Evolutionary conservation across 106 monocot species (phyloP).

Genomic region (Dendrobium nobile): DNA sequence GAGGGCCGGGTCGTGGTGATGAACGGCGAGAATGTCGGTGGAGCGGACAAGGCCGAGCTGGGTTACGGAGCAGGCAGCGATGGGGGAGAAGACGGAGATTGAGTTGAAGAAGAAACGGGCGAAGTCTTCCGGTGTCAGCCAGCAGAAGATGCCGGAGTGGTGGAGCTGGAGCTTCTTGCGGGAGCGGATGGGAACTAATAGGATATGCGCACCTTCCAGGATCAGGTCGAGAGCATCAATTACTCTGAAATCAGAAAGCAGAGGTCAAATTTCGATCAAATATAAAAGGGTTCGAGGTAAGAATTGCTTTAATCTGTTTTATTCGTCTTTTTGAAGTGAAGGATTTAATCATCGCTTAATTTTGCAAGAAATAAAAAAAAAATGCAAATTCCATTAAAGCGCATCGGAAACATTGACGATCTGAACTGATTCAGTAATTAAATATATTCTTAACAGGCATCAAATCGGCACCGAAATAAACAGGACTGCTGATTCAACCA

Average conservation of each 20-base stretch:
- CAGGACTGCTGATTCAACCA: not conserved
- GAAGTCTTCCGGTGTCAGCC: slow-evolving; percentile 46
- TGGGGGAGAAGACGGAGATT: slow-evolving; percentile 32
- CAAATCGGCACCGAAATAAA: not conserved
- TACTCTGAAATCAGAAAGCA: slow-evolving; percentile 15
- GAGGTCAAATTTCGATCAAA: not conserved
- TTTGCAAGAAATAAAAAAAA: not conserved
- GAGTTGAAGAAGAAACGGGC: slow-evolving; percentile 50
- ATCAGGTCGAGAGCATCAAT: slow-evolving; percentile 45
- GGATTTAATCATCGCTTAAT: too few relatives aligned
- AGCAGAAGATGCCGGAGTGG: slow-evolving; percentile 23
- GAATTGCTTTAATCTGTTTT: too few relatives aligned
- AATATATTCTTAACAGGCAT: not conserved
- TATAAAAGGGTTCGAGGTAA: too few relatives aligned
- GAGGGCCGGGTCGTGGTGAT: slow-evolving; percentile 22
- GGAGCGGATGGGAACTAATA: slow-evolving; percentile 39
- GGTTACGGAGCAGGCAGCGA: slow-evolving; percentile 30
- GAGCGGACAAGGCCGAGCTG: slow-evolving; percentile 32
- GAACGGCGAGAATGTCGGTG: slow-evolving; percentile 22
- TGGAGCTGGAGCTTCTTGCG: slow-evolving; percentile 6
- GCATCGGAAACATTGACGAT: not conserved
- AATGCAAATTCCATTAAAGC: not conserved
- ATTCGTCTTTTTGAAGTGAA: too few relatives aligned
- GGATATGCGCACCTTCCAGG: slow-evolving; percentile 32
- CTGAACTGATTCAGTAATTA: not conserved